Evolutionary conservation across 2,329 filamentous ascomycete species (phyloP).

Genomic region (Nemania diffusa): DNA sequence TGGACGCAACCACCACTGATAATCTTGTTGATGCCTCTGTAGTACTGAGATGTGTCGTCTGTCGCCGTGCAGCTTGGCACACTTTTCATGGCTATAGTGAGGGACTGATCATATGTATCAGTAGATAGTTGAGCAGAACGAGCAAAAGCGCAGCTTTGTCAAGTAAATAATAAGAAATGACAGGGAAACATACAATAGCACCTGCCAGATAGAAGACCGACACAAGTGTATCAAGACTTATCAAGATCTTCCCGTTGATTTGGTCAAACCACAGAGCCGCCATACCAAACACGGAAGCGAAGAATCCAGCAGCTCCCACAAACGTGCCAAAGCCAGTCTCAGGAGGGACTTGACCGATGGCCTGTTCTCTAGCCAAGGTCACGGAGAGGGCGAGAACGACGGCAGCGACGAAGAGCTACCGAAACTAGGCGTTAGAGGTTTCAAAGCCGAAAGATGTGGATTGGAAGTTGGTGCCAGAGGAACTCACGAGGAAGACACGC

Average conservation of each 20-base stretch:
- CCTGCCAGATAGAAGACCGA: constrained; percentile 4
- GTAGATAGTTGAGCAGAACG: neutral
- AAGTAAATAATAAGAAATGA: neutral
- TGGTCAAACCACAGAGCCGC: constrained; percentile 13
- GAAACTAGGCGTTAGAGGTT: neutral
- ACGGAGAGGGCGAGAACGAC: constrained; percentile 22
- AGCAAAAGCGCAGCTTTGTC: neutral
- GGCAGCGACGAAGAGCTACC: constrained; percentile 11
- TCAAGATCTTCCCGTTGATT: neutral
- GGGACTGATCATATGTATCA: constrained; percentile 7
- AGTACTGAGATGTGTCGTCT: neutral
- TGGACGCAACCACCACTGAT: constrained; percentile 20
- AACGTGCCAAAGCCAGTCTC: constrained; percentile 23
- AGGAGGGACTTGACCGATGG: neutral
- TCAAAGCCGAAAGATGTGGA: neutral
- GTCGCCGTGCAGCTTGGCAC: constrained; percentile 17
- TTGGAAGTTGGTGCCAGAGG: neutral
- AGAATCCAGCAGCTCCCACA: constrained; percentile 11
- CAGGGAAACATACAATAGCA: constrained; percentile 14
- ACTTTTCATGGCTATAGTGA: constrained; percentile 1
- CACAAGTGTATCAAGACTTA: constrained; percentile 8
- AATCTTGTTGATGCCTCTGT: constrained; percentile 18
- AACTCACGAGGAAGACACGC: constrained; percentile 21
- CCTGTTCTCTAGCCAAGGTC: constrained; percentile 18
- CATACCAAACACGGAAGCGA: constrained; percentile 18